A percentile compares a stretch with the other conserved stretches of the same genome.
Conservation (phyloP, 2,329 filamentous ascomycete species). For the Coniochaeta sp. region DNA sequence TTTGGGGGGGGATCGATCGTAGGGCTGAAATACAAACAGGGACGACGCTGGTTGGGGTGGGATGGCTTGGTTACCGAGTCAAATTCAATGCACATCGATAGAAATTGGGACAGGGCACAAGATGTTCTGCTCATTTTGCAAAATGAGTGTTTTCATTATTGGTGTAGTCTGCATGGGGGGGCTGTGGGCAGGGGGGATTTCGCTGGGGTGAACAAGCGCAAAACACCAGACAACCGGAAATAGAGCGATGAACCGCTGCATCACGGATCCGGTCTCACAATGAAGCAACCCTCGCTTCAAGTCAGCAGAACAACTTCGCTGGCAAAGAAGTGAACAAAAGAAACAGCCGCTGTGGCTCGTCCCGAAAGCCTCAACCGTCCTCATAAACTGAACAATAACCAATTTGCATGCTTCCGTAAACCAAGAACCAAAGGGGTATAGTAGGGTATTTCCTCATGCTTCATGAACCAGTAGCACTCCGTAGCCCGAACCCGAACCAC, state of each 20-base stretch:
- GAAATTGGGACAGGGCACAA: no score
- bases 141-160: neutral
- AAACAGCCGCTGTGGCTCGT: neutral
- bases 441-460: slow-evolving; percentile 1
- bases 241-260: neutral
- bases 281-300: neutral
- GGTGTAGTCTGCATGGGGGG: neutral
- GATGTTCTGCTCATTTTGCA: no score
- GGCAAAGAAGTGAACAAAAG: neutral
- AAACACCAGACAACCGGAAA: neutral
- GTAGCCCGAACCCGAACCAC: neutral
- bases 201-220: neutral
- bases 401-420: neutral
- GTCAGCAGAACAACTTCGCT: neutral
- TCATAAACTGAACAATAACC: neutral
- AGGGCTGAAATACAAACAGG: neutral
- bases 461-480: neutral
- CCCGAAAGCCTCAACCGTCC: neutral
- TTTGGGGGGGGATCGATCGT: neutral
- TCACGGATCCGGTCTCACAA: neutral
- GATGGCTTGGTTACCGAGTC: no score
- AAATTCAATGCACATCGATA: no score
- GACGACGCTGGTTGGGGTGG: no score
- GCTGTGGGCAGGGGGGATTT: no score
- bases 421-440: neutral